These are phyloP conservation scores for Teratosphaeria epicoccoides DNA, from an alignment of 2,329 filamentous ascomycete species.

Conservation along the genomic window DNA sequence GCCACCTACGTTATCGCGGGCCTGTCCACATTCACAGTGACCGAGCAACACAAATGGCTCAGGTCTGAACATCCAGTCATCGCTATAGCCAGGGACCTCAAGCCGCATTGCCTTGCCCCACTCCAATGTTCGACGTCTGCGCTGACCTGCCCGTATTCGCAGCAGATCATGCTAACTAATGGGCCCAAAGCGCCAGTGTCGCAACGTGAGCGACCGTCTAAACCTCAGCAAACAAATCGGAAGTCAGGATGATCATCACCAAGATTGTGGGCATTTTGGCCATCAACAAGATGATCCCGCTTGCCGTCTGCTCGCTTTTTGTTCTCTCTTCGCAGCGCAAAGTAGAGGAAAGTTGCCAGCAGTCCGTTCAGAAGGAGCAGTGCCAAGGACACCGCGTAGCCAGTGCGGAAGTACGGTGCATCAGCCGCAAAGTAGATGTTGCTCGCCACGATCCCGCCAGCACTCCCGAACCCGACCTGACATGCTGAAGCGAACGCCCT, in stretches of 20 bases:
- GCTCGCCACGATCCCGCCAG: conserved; percentile 40
- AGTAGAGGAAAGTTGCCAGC: conserved; percentile 31
- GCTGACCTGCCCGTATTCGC: too few relatives aligned
- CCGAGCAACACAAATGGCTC: too few relatives aligned
- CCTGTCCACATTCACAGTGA: too few relatives aligned
- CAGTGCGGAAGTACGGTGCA: conserved; percentile 39
- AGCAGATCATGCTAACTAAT: too few relatives aligned
- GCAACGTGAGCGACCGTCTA: too few relatives aligned
- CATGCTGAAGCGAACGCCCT: conserved; percentile 43
- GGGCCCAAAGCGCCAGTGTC: not conserved
- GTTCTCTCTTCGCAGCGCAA: conserved; percentile 37
- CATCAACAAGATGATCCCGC: conserved; percentile 33
- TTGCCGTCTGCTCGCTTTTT: conserved; percentile 37
- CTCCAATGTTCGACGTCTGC: too few relatives aligned
- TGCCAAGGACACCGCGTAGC: conserved; percentile 40
- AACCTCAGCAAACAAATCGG: conserved; percentile 29
- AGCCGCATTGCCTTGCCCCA: too few relatives aligned
- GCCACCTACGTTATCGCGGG: not conserved
- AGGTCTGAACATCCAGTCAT: too few relatives aligned
- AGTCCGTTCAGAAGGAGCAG: conserved; percentile 37
- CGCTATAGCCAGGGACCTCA: too few relatives aligned
- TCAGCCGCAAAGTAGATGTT: conserved; percentile 43
- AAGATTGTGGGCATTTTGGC: conserved; percentile 36
- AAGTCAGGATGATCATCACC: conserved; percentile 44
- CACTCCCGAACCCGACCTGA: conserved; percentile 42